Conservation (phyloP, 2,329 filamentous ascomycete species). For the Penicillium sp. region DNA sequence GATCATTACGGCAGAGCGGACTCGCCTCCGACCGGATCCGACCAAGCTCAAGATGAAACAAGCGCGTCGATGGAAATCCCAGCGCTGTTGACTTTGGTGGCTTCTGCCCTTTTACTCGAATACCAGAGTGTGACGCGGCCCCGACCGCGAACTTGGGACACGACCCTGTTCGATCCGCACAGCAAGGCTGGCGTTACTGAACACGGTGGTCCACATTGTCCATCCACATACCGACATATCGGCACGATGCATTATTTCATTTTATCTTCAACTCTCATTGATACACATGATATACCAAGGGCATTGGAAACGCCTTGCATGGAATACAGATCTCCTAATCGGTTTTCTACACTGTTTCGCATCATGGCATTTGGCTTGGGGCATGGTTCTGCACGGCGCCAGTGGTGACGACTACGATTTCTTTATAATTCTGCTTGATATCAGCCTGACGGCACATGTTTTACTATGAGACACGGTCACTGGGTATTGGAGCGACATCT, state of each 20-base stretch:
- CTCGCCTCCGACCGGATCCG: conserved; percentile 3
- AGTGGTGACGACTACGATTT: conserved; percentile 8
- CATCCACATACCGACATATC: neutral
- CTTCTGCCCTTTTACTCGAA: conserved; percentile 2
- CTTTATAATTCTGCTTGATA: neutral
- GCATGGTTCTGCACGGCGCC: conserved; percentile 13
- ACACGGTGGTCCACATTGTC: conserved; percentile 1
- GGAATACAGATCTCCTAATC: neutral
- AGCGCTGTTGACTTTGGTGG: neutral
- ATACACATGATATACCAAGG: conserved; percentile 2
- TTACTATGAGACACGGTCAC: conserved; percentile 9
- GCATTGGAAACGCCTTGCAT: neutral
- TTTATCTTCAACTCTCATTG: conserved; percentile 1
- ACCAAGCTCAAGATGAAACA: neutral
- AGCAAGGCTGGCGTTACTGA: conserved; percentile 3
- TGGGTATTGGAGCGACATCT: neutral
- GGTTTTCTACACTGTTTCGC: conserved; percentile 2
- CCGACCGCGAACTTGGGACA: neutral
- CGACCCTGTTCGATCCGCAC: neutral
- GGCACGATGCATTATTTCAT: conserved; percentile 5
- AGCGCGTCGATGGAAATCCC: neutral
- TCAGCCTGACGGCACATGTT: conserved; percentile 9
- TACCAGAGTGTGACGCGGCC: conserved; percentile 1
- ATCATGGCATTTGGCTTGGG: conserved; percentile 10
- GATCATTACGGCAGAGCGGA: neutral